These are phyloP conservation scores for Rhynchosporium graminicola DNA, from an alignment of 2,329 filamentous ascomycete genomes.

Conservation along the genomic window DNA sequence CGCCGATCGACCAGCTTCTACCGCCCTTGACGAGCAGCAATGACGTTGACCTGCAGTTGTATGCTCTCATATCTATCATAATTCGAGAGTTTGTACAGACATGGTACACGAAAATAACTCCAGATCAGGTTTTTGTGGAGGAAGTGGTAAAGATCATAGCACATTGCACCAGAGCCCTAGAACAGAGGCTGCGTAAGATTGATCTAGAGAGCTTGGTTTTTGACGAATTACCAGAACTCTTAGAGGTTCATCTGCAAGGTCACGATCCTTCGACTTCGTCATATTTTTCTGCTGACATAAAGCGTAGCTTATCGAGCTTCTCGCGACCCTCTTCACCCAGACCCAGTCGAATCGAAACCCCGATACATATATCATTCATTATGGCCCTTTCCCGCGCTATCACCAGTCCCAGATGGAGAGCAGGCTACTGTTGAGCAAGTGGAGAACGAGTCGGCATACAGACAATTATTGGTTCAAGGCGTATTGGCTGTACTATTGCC, in stretches of 20 bases:
- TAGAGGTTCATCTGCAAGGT: slow-evolving; percentile 83
- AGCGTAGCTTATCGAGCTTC: slow-evolving; percentile 72
- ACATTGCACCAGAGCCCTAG: slow-evolving; percentile 84
- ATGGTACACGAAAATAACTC: slow-evolving; percentile 92
- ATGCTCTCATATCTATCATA: slow-evolving; percentile 87
- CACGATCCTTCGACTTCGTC: slow-evolving; percentile 12
- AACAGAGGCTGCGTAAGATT: slow-evolving; percentile 78
- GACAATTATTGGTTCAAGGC: slow-evolving; percentile 83
- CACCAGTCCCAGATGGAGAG: slow-evolving; percentile 65
- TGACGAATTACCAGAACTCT: slow-evolving; percentile 81
- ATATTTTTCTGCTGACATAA: slow-evolving; percentile 28
- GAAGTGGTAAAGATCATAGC: slow-evolving; percentile 90
- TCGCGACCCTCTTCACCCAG: slow-evolving; percentile 56
- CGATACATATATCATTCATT: slow-evolving; percentile 81
- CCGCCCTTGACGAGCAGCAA: slow-evolving; percentile 93
- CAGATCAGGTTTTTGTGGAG: slow-evolving; percentile 83
- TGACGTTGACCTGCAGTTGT: slow-evolving; percentile 89
- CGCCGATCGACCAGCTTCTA: slow-evolving; percentile 76
- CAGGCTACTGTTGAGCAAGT: slow-evolving; percentile 60
- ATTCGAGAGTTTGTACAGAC: slow-evolving; percentile 86
- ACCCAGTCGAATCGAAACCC: slow-evolving; percentile 61
- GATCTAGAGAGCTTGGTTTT: slow-evolving; percentile 82
- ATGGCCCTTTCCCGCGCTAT: slow-evolving; percentile 77
- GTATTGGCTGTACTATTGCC: slow-evolving; percentile 82
- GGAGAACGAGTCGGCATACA: slow-evolving; percentile 79